A percentile compares a stretch with the other conserved stretches of the same genome.
These are phyloP conservation scores for Capsicum rhomboideum DNA, from an alignment of 257 asterid species.

Conservation along the genomic window DNA sequence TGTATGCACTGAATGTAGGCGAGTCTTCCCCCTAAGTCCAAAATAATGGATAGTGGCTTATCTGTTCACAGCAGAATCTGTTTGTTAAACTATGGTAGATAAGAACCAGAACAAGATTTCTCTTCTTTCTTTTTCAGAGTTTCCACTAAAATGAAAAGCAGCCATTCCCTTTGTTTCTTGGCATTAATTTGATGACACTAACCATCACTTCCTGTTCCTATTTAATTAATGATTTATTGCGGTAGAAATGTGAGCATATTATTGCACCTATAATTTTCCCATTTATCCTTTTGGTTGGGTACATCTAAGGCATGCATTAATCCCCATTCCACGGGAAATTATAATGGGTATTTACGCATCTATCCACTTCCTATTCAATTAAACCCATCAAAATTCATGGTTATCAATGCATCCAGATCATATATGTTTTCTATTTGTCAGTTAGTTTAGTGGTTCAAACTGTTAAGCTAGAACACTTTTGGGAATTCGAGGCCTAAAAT, in stretches of 20 bases:
- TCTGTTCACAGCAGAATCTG: background rate
- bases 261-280: background rate
- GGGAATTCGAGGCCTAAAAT: background rate
- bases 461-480: background rate
- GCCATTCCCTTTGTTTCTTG: background rate
- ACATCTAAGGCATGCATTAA: background rate
- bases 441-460: background rate
- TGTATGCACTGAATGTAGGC: background rate
- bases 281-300: background rate
- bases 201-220: background rate
- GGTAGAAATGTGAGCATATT: background rate
- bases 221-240: no score
- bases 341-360: background rate
- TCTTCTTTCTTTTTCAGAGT: background rate
- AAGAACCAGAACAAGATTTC: background rate
- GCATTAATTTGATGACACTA: background rate
- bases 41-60: background rate
- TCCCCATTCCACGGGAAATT: background rate
- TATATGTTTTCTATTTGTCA: background rate
- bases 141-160: background rate
- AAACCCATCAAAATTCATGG: background rate
- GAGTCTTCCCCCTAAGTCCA: background rate
- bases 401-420: background rate
- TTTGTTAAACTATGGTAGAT: background rate
- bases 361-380: background rate